phyloP scores from a whole-genome alignment of 2,329 filamentous ascomycete species.

The Trichoderma semiorbis region DNA sequence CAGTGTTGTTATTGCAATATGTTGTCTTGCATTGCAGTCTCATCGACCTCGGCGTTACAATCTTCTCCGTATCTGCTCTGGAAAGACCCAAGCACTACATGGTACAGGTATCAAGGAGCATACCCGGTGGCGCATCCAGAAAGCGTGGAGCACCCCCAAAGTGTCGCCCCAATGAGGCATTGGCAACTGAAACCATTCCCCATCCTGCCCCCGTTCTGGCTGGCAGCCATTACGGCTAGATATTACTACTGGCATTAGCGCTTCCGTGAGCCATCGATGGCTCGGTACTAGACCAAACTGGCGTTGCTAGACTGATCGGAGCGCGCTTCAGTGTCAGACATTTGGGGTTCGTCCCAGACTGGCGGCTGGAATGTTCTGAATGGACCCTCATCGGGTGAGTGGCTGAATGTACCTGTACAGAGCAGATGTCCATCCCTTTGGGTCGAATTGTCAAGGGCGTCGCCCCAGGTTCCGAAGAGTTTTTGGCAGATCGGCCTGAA shows the following conservation, averaged over 20 bases:
- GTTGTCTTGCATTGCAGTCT: neutral
- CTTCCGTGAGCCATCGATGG: conserved; percentile 6
- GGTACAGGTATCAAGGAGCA: neutral
- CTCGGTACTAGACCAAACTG: neutral
- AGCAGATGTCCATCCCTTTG: neutral
- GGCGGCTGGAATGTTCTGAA: conserved; percentile 1
- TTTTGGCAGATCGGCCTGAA: neutral
- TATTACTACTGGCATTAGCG: conserved; percentile 12
- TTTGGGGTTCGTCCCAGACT: neutral
- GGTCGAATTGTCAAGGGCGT: neutral
- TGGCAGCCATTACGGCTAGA: neutral
- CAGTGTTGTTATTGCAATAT: neutral
- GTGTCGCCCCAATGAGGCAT: conserved; percentile 2
- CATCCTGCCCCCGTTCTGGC: neutral
- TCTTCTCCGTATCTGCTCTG: neutral
- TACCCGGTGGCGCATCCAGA: neutral
- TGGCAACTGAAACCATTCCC: conserved; percentile 14
- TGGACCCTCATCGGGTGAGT: neutral
- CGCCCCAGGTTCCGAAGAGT: neutral
- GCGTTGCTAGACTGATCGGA: conserved; percentile 3
- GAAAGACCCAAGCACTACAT: neutral
- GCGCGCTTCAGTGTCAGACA: conserved; percentile 7
- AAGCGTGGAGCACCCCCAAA: neutral
- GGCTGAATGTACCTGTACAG: neutral
- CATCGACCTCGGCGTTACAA: neutral